Conservation (phyloP, 192 early-diverging fungal genomes). For the Cladochytrium replicatum region DNA sequence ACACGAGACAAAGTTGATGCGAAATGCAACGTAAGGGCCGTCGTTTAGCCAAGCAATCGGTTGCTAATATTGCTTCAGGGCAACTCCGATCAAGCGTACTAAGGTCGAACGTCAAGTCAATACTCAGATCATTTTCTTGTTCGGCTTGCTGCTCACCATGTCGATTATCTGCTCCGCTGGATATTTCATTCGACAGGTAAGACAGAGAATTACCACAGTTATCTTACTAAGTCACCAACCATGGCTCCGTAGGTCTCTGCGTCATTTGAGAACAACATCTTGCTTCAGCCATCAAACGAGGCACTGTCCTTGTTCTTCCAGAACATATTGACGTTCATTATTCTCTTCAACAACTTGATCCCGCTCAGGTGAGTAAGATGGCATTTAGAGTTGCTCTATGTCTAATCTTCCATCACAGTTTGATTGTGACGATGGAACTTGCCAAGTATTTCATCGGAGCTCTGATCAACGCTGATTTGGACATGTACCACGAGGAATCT, state of each 20-base stretch:
- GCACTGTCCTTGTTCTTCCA: slow-evolving; percentile 55
- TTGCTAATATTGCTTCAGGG: slow-evolving; percentile 22
- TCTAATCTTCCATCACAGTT: slow-evolving; percentile 33
- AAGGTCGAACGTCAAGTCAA: slow-evolving; percentile 86
- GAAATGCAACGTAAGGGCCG: slow-evolving; percentile 63
- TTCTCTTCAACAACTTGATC: slow-evolving; percentile 98
- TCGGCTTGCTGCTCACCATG: slow-evolving; percentile 74
- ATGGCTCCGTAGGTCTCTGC: slow-evolving; percentile 17
- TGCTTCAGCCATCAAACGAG: slow-evolving; percentile 13
- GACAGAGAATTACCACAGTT: background rate
- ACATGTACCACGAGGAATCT: slow-evolving; percentile 90
- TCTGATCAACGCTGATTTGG: slow-evolving; percentile 85
- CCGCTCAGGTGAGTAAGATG: slow-evolving; percentile 62
- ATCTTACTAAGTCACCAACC: slow-evolving; percentile 18
- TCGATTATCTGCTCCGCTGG: slow-evolving; percentile 81
- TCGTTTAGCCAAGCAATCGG: background rate
- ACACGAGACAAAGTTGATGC: slow-evolving; percentile 96
- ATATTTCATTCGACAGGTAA: slow-evolving; percentile 37
- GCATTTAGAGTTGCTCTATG: slow-evolving; percentile 1
- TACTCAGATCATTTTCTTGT: slow-evolving; percentile 87
- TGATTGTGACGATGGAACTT: slow-evolving; percentile 98
- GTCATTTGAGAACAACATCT: slow-evolving; percentile 33
- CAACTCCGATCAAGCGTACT: slow-evolving; percentile 88
- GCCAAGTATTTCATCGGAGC: slow-evolving; percentile 86
- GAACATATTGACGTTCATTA: slow-evolving; percentile 93